These are phyloP conservation scores for Phytophthora melonis DNA, from an alignment of 352 stramenopile species.

Conservation along the genomic window DNA sequence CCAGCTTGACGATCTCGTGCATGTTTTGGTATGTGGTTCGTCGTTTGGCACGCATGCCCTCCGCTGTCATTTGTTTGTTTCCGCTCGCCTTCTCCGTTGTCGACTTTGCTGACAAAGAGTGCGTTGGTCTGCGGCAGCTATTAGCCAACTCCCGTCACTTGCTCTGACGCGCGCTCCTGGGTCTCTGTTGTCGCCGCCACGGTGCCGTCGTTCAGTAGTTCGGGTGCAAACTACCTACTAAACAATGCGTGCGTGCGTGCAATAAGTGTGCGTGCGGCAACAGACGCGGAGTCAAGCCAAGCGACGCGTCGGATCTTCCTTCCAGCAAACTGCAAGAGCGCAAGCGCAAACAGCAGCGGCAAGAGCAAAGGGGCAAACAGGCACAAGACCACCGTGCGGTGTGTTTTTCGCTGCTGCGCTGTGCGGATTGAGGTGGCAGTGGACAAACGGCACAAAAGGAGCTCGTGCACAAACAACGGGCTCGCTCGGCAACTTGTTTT, in stretches of 20 bases:
- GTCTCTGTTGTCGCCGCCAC: constrained; percentile 57
- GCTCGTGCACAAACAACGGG: constrained; percentile 44
- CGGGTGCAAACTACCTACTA: constrained; percentile 44
- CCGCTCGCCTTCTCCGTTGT: constrained; percentile 8
- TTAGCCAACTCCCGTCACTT: constrained; percentile 66
- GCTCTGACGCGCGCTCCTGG: constrained; percentile 42
- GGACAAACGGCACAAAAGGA: constrained; percentile 44
- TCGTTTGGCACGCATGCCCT: constrained; percentile 81
- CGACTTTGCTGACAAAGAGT: constrained; percentile 5
- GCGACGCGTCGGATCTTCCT: constrained; percentile 21
- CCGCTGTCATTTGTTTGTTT: constrained; percentile 66
- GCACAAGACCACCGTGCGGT: constrained; percentile 9
- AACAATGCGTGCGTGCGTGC: constrained; percentile 19
- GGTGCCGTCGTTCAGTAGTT: constrained; percentile 54
- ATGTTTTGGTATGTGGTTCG: constrained; percentile 87
- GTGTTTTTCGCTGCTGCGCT: constrained; percentile 15
- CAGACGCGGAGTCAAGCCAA: constrained; percentile 15
- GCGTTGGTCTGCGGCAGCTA: constrained; percentile 4
- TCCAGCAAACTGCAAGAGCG: constrained; percentile 38
- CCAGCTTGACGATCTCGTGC: constrained; percentile 90
- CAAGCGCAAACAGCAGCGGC: constrained; percentile 43
- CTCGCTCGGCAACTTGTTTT: constrained; percentile 53
- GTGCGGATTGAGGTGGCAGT: constrained; percentile 16
- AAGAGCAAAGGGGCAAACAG: constrained; percentile 31
- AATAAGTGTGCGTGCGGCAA: constrained; percentile 12